A percentile compares a stretch with the other conserved stretches of the same genome.
These are phyloP conservation scores for Candida insectorum DNA, from an alignment of 805 yeast genomes.

Conservation along the genomic window DNA sequence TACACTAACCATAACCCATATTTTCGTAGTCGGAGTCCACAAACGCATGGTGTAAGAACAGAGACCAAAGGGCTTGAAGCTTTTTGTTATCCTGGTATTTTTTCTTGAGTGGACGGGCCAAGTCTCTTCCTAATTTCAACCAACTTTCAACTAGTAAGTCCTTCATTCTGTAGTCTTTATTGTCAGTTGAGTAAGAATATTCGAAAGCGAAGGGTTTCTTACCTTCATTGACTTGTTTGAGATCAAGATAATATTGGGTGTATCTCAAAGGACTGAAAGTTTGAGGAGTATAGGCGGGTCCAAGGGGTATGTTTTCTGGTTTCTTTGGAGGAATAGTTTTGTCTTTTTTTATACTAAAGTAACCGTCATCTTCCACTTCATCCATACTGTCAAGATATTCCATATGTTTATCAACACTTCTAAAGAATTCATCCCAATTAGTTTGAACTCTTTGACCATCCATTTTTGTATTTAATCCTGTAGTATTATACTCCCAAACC, in stretches of 20 bases:
- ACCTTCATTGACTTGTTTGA: slow-evolving; percentile 45
- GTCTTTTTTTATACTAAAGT: slow-evolving; percentile 36
- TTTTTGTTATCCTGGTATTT: slow-evolving; percentile 11
- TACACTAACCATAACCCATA: slow-evolving; percentile 33
- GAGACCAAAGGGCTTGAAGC: slow-evolving; percentile 51
- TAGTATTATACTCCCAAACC: slow-evolving; percentile 81
- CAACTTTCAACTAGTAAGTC: slow-evolving; percentile 60
- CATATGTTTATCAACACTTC: slow-evolving; percentile 36
- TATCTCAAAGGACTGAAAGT: slow-evolving; percentile 69
- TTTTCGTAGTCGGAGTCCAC: slow-evolving; percentile 64
- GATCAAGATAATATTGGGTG: slow-evolving; percentile 72
- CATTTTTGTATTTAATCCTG: slow-evolving; percentile 38
- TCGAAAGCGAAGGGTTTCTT: slow-evolving; percentile 51
- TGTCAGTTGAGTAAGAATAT: slow-evolving; percentile 69
- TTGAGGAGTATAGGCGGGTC: slow-evolving; percentile 77
- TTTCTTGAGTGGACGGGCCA: slow-evolving; percentile 42
- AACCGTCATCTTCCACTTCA: slow-evolving; percentile 13
- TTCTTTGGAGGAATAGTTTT: slow-evolving; percentile 58
- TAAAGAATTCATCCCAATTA: slow-evolving; percentile 62
- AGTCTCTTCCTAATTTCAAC: slow-evolving; percentile 51
- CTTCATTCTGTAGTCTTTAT: slow-evolving; percentile 51
- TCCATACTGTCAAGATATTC: slow-evolving; percentile 28
- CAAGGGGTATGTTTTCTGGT: slow-evolving; percentile 54
- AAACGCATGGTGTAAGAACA: slow-evolving; percentile 57
- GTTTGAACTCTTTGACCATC: slow-evolving; percentile 6